Evolutionary conservation across 2,329 filamentous ascomycete species (phyloP).

Genomic region (Penicillium sp.): DNA sequence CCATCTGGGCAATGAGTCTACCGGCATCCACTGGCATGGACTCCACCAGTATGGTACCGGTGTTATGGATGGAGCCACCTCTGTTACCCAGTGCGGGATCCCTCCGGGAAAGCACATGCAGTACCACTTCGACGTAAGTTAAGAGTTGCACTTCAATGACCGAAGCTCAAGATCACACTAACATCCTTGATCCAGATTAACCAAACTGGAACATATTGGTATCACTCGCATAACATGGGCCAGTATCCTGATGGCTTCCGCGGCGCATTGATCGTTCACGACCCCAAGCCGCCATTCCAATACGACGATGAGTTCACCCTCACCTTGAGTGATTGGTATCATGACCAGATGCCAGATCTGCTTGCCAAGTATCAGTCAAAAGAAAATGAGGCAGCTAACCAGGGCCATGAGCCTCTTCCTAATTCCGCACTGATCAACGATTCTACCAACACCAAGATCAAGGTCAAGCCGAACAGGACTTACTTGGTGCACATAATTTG

Average conservation of each 20-base stretch:
- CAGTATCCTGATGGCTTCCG: slow-evolving; percentile 72
- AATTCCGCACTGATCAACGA: slow-evolving; percentile 71
- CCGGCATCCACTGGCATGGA: slow-evolving; percentile 63
- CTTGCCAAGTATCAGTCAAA: slow-evolving; percentile 44
- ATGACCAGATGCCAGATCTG: slow-evolving; percentile 55
- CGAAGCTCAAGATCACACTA: neutral
- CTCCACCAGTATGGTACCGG: slow-evolving; percentile 66
- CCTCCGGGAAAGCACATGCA: slow-evolving; percentile 63
- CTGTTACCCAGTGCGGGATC: slow-evolving; percentile 68
- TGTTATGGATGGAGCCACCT: slow-evolving; percentile 68
- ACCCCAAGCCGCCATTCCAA: slow-evolving; percentile 60
- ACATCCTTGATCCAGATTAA: slow-evolving; percentile 41
- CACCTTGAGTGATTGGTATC: slow-evolving; percentile 71
- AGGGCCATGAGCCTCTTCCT: slow-evolving; percentile 64
- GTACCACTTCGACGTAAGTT: slow-evolving; percentile 61
- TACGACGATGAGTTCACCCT: slow-evolving; percentile 65
- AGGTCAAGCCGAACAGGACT: slow-evolving; percentile 65
- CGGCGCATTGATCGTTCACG: slow-evolving; percentile 64
- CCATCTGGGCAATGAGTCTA: slow-evolving; percentile 38
- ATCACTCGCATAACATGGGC: slow-evolving; percentile 66
- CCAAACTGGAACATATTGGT: slow-evolving; percentile 77
- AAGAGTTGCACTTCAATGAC: neutral
- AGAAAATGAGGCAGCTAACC: slow-evolving; percentile 48
- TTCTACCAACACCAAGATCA: slow-evolving; percentile 58
- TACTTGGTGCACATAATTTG: slow-evolving; percentile 73